Evolutionary conservation across 2,329 filamentous ascomycete genomes (phyloP), one percentile per base, ranked within the genome.

Genomic region (Fusarium lateritium): DNA sequence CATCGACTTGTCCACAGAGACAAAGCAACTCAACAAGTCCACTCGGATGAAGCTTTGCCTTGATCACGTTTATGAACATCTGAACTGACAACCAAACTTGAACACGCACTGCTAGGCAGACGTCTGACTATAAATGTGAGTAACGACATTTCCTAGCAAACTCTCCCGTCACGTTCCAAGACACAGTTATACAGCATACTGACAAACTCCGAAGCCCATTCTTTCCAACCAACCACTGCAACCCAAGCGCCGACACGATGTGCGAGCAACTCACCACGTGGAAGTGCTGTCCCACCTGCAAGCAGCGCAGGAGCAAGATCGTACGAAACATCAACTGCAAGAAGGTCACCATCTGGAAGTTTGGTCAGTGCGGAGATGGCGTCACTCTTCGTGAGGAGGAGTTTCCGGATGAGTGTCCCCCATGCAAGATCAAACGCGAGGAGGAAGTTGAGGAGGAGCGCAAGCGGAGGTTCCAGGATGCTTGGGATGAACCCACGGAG

Each of bases 291-390:
- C 31, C 39, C 5, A 2, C 8, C 4, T 65, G 62, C 31, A 24
- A 9, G 5, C 36, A 43, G 6, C 6, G 31, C 1, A 50, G 36
- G 7, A 11, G 26, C 7, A n/a, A 36, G 4, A 31, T 63, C 11
- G 10, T 65, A 3, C 24, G 9, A 5, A 64, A 65, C 28, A 26
- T 47, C 52, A 58, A 47, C 52, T 65, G 62, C 36, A 34, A 52
- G 1, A 42, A 46, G 5, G 45, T 39, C 31, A 39, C 21, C 15
- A 17, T 47, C 28, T 52, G 28, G 19, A 65, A 65, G 8, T 34
- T 65, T 6, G 60, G 62, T 1, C 21, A 15, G 9, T 65, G 62
- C 6, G 2, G 11, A 1, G 31, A 17, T 0, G 60, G 52, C 1
- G 26, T 65, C 19, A 33, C n/a, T 19, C 24, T 36, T 1, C 45